A percentile compares a stretch with the other conserved stretches of the same genome.
Evolutionary conservation across 805 yeast genomes (phyloP).

Genomic region (Schwanniomyces vanrijiae): DNA sequence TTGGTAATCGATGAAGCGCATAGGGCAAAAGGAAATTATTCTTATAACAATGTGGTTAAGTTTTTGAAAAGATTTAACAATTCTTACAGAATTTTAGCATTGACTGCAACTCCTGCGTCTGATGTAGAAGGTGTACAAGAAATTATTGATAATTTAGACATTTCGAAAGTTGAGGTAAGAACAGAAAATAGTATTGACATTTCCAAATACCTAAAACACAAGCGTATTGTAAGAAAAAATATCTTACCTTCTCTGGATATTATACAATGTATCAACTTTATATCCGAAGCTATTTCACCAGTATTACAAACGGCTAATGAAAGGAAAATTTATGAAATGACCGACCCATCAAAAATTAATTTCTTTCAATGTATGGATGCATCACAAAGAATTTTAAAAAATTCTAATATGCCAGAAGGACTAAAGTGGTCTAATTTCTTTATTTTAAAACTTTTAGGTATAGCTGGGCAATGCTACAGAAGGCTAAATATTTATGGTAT

Average conservation of each 20-base stretch:
- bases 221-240: conserved; percentile 58
- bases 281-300: conserved; percentile 69
- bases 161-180: conserved; percentile 79
- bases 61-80: conserved; percentile 52
- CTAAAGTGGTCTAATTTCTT: conserved; percentile 71
- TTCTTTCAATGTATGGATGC: conserved; percentile 72
- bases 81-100: conserved; percentile 74
- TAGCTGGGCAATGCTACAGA: conserved; percentile 70
- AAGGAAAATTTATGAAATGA: conserved; percentile 58
- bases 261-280: conserved; percentile 49
- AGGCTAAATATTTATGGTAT: conserved; percentile 82
- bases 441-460: conserved; percentile 59
- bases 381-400: conserved; percentile 54
- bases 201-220: conserved; percentile 70
- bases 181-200: conserved; percentile 85
- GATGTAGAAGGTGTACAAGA: conserved; percentile 86
- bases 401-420: conserved; percentile 62
- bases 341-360: conserved; percentile 67
- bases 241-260: conserved; percentile 59
- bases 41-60: conserved; percentile 81
- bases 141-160: conserved; percentile 68
- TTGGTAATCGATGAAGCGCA: conserved; percentile 96
- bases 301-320: conserved; percentile 62
- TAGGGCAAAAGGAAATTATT: conserved; percentile 85
- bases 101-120: conserved; percentile 96